phyloP scores from a whole-genome alignment of 805 yeast species.

The Kregervanrija pseudodelftensis region DNA sequence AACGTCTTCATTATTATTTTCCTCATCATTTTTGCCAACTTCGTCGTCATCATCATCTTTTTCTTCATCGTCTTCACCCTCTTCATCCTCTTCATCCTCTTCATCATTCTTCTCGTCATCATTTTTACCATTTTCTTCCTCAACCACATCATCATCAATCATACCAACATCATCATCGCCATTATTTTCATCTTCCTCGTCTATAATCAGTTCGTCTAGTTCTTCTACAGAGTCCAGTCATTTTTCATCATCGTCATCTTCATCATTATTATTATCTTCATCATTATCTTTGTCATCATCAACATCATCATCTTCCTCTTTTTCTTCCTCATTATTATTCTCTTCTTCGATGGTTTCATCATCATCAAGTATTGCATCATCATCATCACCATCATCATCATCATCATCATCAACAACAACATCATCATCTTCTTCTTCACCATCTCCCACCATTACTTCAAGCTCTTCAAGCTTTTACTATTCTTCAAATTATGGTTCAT shows the following conservation, averaged over 20 bases:
- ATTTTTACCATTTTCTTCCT: conserved; percentile 5
- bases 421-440: conserved; percentile 3
- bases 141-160: conserved; percentile 1
- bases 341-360: conserved; percentile 5
- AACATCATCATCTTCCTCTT: too few species aligned
- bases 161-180: conserved; percentile 1
- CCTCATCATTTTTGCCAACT: conserved; percentile 1
- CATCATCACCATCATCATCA: conserved; percentile 6
- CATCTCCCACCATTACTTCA: background rate
- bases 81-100: conserved; percentile 7
- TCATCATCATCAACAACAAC: conserved; percentile 9
- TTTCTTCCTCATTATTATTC: background rate
- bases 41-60: conserved; percentile 5
- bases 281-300: conserved; percentile 1
- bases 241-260: background rate
- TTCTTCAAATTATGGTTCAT: conserved; percentile 13
- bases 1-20: background rate
- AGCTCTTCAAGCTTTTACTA: background rate
- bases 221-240: background rate
- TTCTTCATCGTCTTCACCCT: conserved; percentile 5
- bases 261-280: conserved; percentile 4
- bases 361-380: conserved; percentile 4
- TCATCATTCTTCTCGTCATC: conserved; percentile 8
- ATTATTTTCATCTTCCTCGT: conserved; percentile 1
- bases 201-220: conserved; percentile 4